Base-by-base conservation (phyloP, 257 asterid species). In the Mitragyna speciosa region DNA sequence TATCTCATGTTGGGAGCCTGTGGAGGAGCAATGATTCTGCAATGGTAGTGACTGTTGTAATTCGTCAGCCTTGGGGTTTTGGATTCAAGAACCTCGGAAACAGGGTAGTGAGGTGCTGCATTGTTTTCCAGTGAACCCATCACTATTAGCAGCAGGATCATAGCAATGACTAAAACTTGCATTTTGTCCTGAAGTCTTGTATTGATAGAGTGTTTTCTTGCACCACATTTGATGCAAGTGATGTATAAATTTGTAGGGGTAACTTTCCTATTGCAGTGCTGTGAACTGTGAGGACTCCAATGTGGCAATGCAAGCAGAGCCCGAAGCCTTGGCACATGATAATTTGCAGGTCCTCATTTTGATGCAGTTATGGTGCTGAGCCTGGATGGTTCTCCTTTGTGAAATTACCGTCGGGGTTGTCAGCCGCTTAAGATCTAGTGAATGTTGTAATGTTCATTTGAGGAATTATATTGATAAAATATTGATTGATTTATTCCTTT, bases 1-100 rank as follows among this genome's bases (percentile, higher is more conserved):
- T 1, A 67, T 78, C 41, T 78, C 83, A 39, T 78, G 86, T 72
- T 83, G 86, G 86, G 69, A 67, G 70, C 86, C 83, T 48, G 76
- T 48, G 54, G 72, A 80, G 19, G 48, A 70, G 14, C n/a, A 24
- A 19, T 54, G 68, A 24, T 20, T 28, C 11, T 51, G 31, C 20
- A 14, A 9, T 51, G 79, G 2, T 20, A 24, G 19, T 5, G 30
- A 20, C 19, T n/a, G 59, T 7, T 15, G 59, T 14, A 61, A 61
- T 10, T 41, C 58, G 33, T 61, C 31, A 59, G 59, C 61, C 28
- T 39, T 20, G 43, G 49, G 17, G 49, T 14, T 36, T 10, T 20
- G 15, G 54, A 1, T n/a, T 36, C n/a, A 24, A 76, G 79, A 61
- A 51, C 52, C 36, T 63, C 70, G 9, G 5, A 59, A 24, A 59